Conservation (phyloP, 2,329 filamentous ascomycete genomes). For the Sordariomycetes sp. region DNA sequence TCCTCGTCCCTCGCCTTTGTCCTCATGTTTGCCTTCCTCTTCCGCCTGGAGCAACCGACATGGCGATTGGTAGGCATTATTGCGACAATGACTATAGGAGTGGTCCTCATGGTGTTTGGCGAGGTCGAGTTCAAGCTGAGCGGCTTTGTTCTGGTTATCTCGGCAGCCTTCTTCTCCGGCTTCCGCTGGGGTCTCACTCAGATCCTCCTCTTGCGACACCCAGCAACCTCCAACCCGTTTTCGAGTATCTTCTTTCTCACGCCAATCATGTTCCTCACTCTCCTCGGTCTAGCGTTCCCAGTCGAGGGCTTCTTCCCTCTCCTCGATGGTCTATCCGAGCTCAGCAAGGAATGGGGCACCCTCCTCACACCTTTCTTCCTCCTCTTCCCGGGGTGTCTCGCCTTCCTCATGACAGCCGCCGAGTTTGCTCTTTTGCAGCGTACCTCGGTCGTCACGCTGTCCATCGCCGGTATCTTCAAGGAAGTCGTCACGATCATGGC, state of each 20-base stretch:
- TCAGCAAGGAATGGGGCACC: slow-evolving; percentile 60
- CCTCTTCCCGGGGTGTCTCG: slow-evolving; percentile 81
- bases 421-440: slow-evolving; percentile 94
- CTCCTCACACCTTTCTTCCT: slow-evolving; percentile 62
- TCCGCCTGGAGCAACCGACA: slow-evolving; percentile 81
- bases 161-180: slow-evolving; percentile 87
- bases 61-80: slow-evolving; percentile 83
- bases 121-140: slow-evolving; percentile 82
- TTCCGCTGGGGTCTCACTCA: slow-evolving; percentile 99
- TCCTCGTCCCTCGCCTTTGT: slow-evolving; percentile 94
- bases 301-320: slow-evolving; percentile 73
- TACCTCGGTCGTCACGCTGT: slow-evolving; percentile 90
- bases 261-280: slow-evolving; percentile 85
- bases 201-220: slow-evolving; percentile 86
- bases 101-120: slow-evolving; percentile 97
- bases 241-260: slow-evolving; percentile 97
- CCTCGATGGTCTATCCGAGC: slow-evolving; percentile 50
- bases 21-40: slow-evolving; percentile 87
- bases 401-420: slow-evolving; percentile 92
- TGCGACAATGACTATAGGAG: slow-evolving; percentile 80
- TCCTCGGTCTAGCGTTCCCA: slow-evolving; percentile 72
- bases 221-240: slow-evolving; percentile 92
- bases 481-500: slow-evolving; percentile 94
- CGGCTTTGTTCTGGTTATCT: slow-evolving; percentile 88
- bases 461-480: slow-evolving; percentile 97